Conservation (phyloP, 352 stramenopile genomes). For the Globisporangium radiosum region DNA sequence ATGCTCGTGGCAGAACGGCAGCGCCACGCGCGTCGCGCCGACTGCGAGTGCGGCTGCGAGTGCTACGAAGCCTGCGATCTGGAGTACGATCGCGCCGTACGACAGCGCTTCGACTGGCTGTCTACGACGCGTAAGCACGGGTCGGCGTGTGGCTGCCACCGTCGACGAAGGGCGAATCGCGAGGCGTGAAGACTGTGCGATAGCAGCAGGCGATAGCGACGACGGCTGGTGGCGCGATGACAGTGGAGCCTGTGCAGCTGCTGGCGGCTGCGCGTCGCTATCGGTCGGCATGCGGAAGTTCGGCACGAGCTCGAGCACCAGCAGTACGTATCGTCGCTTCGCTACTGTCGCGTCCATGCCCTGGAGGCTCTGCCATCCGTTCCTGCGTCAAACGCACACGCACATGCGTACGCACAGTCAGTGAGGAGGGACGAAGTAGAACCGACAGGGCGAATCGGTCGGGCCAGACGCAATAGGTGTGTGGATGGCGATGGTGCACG, state of each 20-base stretch:
- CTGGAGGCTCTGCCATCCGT: constrained; percentile 35
- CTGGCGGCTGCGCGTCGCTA: background rate
- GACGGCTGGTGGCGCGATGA: too few species aligned
- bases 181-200: too few species aligned
- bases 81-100: constrained; percentile 11
- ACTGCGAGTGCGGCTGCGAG: constrained; percentile 6
- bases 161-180: too few species aligned
- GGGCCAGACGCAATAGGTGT: too few species aligned
- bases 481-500: background rate
- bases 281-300: constrained; percentile 33
- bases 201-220: too few species aligned
- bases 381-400: constrained; percentile 24
- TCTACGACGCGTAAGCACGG: background rate
- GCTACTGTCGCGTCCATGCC: constrained; percentile 30
- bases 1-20: constrained; percentile 19
- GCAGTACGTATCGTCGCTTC: constrained; percentile 43
- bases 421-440: too few species aligned
- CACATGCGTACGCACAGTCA: background rate
- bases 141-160: too few species aligned
- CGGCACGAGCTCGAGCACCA: constrained; percentile 42
- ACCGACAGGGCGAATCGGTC: too few species aligned
- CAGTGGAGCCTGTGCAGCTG: background rate
- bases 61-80: constrained; percentile 11
- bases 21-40: constrained; percentile 8
- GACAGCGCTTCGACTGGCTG: constrained; percentile 8